Base-by-base conservation (phyloP, 371 early-diverging fungal genomes). In the Syncephalastrum contaminatum region DNA sequence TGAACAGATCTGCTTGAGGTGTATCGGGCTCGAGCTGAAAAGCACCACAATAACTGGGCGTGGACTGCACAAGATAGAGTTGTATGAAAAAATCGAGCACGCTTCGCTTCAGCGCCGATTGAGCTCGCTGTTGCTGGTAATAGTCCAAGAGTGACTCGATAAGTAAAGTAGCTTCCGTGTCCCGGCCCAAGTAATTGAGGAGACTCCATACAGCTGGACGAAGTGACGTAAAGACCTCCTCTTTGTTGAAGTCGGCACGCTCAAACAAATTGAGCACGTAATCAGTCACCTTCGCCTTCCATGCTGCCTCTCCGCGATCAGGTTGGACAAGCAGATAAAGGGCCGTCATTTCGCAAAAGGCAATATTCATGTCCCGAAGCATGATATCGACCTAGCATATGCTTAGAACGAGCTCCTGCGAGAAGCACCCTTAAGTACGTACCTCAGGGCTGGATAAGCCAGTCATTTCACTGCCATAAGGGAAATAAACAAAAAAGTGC, bases 321-420 rank as follows among this genome's bases (percentile, higher is more conserved):
- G 63, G 59, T 53, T 59, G 70, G 22, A 80, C 85, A 56, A 85
- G 58, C 50, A 84, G 40, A 36, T 76, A 86, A 27, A 87, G 55
- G 0, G 89, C 84, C 3, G 79, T 77, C 48, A 89, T 62, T 64
- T 91, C 89, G 56, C 89, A 87, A 8, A 83, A 75, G 25, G 70
- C 73, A n/a, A 85, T 80, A 54, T 89, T 91, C 83, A 89, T 86
- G 12, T 83, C 83, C 63, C 82, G 76, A 19, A 89, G 62, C 15
- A 70, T 57, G 8, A 75, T 65, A 22, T 86, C 83, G 7, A 77
- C 82, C 77, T 81, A 30, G 36, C 10, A 69, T 18, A 19, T n/a
- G n/a, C n/a, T n/a, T n/a, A n/a, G n/a, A n/a, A n/a, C n/a, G n/a
- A n/a, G n/a, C n/a, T n/a, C n/a, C n/a, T n/a, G n/a, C n/a, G n/a